Base-by-base conservation (phyloP, 2,329 filamentous ascomycete species). In the Conoideocrella luteorostrata region DNA sequence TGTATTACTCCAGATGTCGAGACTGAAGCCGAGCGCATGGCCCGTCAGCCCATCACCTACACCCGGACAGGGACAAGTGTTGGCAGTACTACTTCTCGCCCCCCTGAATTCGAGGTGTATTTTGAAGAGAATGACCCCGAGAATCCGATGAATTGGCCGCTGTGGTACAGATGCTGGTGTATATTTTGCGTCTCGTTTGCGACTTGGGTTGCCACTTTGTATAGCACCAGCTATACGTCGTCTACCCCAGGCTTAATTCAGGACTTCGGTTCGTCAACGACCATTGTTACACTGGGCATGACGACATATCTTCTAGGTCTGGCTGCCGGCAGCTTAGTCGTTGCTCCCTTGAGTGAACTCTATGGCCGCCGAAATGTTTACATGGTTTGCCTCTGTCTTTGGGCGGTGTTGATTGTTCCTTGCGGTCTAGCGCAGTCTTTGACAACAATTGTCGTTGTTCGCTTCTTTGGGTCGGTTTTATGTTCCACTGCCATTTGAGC, bases 231-330 rank as follows among this genome's bases (percentile, higher is more conserved):
- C 41, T 94, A 93, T 59, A 88, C 87, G 1, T 78, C 82, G 1
- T 82, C 81, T 3, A 78, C 86, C 26, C 74, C 78, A 1, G 82
- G 84, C 0, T 77, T 94, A 61, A 77, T 80, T 55, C 60, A 70
- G 12, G 82, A 87, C 41, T 91, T 88, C 52, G 64, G 72, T 29
- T 69, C 79, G 15, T 58, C 67, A 12, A 70, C 77, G 26, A 80
- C 78, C 0, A 62, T 83, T n/a, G 75, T 82, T 1, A 86, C 86
- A 0, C 67, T 93, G 3, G 88, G 88, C 5, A 70, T 94, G 35
- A 93, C 88, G 0, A 82, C 83, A 0, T 94, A 93, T 57, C 71
- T 93, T 7, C 60, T 88, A 20, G 88, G 88, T 5, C 72, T 93
- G 37, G 87, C 86, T 0, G 62, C 73, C 1, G 88, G 88, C 1